phyloP scores from a whole-genome alignment of 73 alveolate genomes.

The Paramecium pentaurelia region DNA sequence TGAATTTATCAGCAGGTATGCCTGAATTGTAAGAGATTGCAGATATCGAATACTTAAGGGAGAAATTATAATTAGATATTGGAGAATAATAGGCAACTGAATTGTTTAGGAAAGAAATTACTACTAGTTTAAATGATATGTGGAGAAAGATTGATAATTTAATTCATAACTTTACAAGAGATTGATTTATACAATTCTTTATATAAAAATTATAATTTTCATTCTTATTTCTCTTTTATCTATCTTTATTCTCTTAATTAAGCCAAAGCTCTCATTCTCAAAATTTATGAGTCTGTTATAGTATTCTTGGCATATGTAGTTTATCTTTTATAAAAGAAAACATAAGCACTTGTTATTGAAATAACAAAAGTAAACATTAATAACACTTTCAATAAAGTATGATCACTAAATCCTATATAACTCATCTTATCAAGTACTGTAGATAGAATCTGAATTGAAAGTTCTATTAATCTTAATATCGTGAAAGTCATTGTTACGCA shows the following conservation, averaged over 20 bases:
- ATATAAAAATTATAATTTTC: neutral
- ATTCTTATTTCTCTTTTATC: neutral
- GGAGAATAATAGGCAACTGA: conserved; percentile 77
- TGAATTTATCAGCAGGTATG: conserved; percentile 92
- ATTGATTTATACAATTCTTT: conserved; percentile 6
- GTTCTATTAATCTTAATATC: neutral
- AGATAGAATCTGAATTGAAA: neutral
- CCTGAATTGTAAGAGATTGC: conserved; percentile 76
- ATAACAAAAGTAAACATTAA: neutral
- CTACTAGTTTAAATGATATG: conserved; percentile 67
- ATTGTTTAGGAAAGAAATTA: conserved; percentile 72
- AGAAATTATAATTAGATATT: conserved; percentile 66
- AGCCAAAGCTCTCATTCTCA: neutral
- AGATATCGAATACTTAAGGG: conserved; percentile 74
- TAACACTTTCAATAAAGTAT: neutral
- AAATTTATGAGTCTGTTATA: neutral
- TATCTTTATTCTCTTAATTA: neutral
- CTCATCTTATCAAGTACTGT: neutral
- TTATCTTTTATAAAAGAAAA: neutral
- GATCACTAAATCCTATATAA: neutral
- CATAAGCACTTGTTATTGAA: conserved; percentile 9
- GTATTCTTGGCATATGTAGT: neutral
- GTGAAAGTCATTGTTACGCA: neutral
- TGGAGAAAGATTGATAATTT: conserved; percentile 75
- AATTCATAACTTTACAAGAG: conserved; percentile 70